Conservation (phyloP, 1,284 basidiomycete genomes). For the Sutorius eximius region DNA sequence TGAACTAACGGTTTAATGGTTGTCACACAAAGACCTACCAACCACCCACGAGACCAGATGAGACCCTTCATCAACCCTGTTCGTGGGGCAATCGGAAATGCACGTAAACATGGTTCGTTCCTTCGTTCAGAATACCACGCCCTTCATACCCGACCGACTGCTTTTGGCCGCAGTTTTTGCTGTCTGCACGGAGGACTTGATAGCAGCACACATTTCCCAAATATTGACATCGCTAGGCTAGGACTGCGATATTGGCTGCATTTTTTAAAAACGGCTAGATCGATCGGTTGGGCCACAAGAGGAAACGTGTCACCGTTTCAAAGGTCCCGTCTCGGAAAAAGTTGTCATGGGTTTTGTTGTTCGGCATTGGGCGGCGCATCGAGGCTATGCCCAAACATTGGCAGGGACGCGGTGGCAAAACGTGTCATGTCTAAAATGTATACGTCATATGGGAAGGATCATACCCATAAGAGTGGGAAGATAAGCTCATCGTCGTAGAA, state of each 20-base stretch:
- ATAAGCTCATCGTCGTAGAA: slow-evolving; percentile 6
- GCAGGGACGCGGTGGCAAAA: neutral
- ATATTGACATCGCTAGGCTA: neutral
- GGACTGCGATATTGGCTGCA: neutral
- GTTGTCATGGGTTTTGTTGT: neutral
- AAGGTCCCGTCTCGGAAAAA: neutral
- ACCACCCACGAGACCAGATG: too few species aligned
- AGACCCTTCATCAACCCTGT: slow-evolving; percentile 7
- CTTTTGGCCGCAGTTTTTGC: neutral
- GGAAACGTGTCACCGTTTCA: slow-evolving; percentile 10
- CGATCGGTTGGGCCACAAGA: neutral
- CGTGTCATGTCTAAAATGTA: slow-evolving; percentile 1
- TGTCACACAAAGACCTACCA: slow-evolving; percentile 5
- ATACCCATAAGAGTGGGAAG: neutral
- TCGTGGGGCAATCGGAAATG: slow-evolving; percentile 10
- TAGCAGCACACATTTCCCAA: neutral
- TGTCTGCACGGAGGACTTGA: neutral
- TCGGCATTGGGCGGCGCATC: slow-evolving; percentile 7
- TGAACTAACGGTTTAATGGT: neutral
- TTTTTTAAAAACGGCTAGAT: neutral
- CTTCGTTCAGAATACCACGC: neutral
- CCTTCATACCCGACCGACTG: neutral
- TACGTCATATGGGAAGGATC: slow-evolving; percentile 8
- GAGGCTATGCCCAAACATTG: slow-evolving; percentile 22
- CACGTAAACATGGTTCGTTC: slow-evolving; percentile 11